Percentiles rank a stretch among this genome's conserved stretches.
phyloP scores from a whole-genome alignment of 2,329 filamentous ascomycete genomes.

The Xylaria sp. region DNA sequence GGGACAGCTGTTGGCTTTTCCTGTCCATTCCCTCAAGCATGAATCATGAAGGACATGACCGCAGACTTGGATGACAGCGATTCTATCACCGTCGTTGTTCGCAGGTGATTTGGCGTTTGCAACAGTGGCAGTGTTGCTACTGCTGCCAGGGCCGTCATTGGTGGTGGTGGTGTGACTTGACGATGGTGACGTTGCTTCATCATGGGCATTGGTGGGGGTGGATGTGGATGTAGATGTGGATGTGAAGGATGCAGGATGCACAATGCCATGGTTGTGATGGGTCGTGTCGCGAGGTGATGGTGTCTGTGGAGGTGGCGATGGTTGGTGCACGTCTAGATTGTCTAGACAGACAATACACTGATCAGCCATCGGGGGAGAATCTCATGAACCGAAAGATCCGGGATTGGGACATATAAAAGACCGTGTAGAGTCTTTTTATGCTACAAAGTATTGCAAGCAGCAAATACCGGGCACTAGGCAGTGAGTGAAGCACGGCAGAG shows the following conservation, averaged over 20 bases:
- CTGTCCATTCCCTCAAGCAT: conserved; percentile 92
- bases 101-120: conserved; percentile 30
- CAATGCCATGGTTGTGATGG: conserved; percentile 18
- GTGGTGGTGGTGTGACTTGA: conserved; percentile 35
- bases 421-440: conserved; percentile 44
- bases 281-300: conserved; percentile 30
- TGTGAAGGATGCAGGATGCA: conserved; percentile 22
- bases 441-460: conserved; percentile 12
- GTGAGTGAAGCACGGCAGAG: conserved; percentile 32
- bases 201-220: conserved; percentile 22
- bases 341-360: conserved; percentile 75
- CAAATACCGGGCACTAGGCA: conserved; percentile 27
- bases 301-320: conserved; percentile 36
- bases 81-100: conserved; percentile 47
- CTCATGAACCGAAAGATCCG: conserved; percentile 41
- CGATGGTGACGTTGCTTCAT: conserved; percentile 31
- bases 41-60: conserved; percentile 92
- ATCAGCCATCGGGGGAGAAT: conserved; percentile 57
- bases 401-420: conserved; percentile 45
- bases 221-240: conserved; percentile 25
- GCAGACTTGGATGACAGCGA: conserved; percentile 74
- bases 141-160: conserved; percentile 33
- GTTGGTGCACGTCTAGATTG: conserved; percentile 51
- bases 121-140: conserved; percentile 31
- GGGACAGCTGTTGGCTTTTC: conserved; percentile 96